These are phyloP conservation scores for Mycosphaerella sp. DNA, from an alignment of 2,329 filamentous ascomycete species.

Conservation along the genomic window DNA sequence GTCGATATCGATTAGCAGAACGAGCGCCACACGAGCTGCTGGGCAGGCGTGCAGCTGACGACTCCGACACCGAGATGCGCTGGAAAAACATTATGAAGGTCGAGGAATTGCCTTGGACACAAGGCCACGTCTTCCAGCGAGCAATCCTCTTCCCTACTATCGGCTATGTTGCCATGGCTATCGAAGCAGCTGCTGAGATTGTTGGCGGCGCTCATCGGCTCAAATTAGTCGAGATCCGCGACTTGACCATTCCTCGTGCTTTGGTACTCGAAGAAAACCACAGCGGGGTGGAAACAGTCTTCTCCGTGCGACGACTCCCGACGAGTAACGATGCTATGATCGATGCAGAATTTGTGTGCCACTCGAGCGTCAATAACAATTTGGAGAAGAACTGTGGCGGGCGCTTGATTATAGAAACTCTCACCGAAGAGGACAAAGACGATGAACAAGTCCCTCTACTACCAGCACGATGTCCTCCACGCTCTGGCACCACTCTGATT, in stretches of 20 bases:
- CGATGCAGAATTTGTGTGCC: slow-evolving; percentile 23
- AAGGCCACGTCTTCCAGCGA: slow-evolving; percentile 31
- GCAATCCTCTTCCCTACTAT: slow-evolving; percentile 32
- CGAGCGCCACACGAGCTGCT: slow-evolving; percentile 16
- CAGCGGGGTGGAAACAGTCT: slow-evolving; percentile 22
- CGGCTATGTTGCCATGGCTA: slow-evolving; percentile 23
- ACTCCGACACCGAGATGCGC: slow-evolving; percentile 15
- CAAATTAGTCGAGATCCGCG: slow-evolving; percentile 17
- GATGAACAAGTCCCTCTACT: neutral
- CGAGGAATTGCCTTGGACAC: slow-evolving; percentile 31
- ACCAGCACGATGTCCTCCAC: slow-evolving; percentile 15
- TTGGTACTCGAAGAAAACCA: slow-evolving; percentile 18
- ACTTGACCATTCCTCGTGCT: slow-evolving; percentile 17
- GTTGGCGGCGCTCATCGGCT: slow-evolving; percentile 13
- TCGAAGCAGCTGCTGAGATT: slow-evolving; percentile 21
- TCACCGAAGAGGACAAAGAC: slow-evolving; percentile 1
- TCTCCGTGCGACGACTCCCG: slow-evolving; percentile 25
- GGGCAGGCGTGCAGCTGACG: slow-evolving; percentile 15
- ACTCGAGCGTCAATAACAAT: slow-evolving; percentile 13
- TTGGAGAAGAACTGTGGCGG: slow-evolving; percentile 18
- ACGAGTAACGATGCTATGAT: slow-evolving; percentile 33
- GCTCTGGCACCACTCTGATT: slow-evolving; percentile 19
- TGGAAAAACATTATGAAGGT: slow-evolving; percentile 18
- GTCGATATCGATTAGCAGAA: slow-evolving; percentile 11
- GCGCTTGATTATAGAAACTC: slow-evolving; percentile 15